Conservation (phyloP, 2,329 filamentous ascomycete genomes). For the Fusarium veterinarium region DNA sequence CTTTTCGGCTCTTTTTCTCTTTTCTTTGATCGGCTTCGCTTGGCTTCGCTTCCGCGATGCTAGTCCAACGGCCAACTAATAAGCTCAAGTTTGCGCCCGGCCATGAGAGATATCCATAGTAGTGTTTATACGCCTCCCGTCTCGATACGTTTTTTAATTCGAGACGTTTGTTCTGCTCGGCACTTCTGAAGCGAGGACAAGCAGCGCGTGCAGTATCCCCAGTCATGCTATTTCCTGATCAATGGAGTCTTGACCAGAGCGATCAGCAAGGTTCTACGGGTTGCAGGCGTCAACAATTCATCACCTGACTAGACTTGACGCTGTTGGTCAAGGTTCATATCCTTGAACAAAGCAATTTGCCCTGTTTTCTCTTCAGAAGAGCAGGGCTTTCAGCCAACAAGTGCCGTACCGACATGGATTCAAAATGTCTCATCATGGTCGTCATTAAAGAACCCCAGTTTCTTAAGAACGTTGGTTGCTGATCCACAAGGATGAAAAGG, state of each 20-base stretch:
- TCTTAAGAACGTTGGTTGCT: constrained; percentile 25
- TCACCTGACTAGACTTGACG: constrained; percentile 45
- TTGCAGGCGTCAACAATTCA: constrained; percentile 41
- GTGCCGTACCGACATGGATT: constrained; percentile 30
- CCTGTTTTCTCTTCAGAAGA: background rate
- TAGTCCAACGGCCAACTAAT: constrained; percentile 20
- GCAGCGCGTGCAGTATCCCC: constrained; percentile 1
- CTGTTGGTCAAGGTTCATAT: constrained; percentile 14
- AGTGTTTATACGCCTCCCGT: constrained; percentile 17
- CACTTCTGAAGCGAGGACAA: constrained; percentile 22
- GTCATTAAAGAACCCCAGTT: constrained; percentile 20
- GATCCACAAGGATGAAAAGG: constrained; percentile 21
- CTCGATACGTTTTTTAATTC: constrained; percentile 15
- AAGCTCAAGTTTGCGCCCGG: constrained; percentile 36
- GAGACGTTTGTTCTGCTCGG: constrained; percentile 23
- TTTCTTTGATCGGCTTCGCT: constrained; percentile 5
- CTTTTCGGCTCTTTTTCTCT: constrained; percentile 3
- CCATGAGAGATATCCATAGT: constrained; percentile 7
- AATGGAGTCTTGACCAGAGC: background rate
- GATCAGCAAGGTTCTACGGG: constrained; percentile 26
- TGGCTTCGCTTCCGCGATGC: constrained; percentile 20
- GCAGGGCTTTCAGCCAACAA: constrained; percentile 16
- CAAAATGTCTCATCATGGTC: constrained; percentile 14
- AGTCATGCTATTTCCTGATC: background rate
- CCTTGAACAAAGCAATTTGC: background rate